Base-by-base conservation (phyloP, 768 basidiomycete genomes). In the Suillus spraguei region DNA sequence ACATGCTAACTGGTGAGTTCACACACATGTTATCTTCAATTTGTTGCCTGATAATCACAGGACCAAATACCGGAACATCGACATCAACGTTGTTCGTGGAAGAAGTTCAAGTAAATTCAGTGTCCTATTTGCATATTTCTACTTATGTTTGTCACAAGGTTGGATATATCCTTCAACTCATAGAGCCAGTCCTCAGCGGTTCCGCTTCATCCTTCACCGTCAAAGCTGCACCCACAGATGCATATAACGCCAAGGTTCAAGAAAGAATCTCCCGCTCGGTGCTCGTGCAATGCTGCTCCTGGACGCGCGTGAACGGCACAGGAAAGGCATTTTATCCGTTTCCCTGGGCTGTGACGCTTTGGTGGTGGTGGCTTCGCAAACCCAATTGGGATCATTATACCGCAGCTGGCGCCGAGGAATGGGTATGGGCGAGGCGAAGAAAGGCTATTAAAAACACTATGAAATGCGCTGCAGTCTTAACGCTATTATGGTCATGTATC, bases 241-340 rank as follows among this genome's bases (percentile, higher is more conserved):
- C 65, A 11, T 72, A 73, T 62, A 77, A 78, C 24, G 65, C 49
- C 36, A 65, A 60, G 17, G 46, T 72, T 28, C 68, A 73, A 56
- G 59, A 53, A 52, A 56, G 65, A 5, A 6, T 73, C 6, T 65
- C 69, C 39, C 67, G 46, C 16, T 66, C 65, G 9, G 66, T 69
- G 54, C 74, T 73, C 22, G 44, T 69, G 39, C 67, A 72, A 10
- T 82, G 79, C 64, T 58, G 65, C 22, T 81, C 81, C 14, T 83
- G 80, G 80, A 79, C 81, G 65, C 77, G 78, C 2, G 69, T 68
- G 1, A 73, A 72, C 9, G 72, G 76, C 7, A 71, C 60, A 7
- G 81, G 81, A 5, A 81, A 78, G 63, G 66, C 77, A 8, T 75
- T 71, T 36, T 72, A 68, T 54, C 74, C 78, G 7, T 83, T 82